These are phyloP conservation scores for Sesbania bispinosa DNA, from an alignment of 306 rosid genomes.

Conservation along the genomic window DNA sequence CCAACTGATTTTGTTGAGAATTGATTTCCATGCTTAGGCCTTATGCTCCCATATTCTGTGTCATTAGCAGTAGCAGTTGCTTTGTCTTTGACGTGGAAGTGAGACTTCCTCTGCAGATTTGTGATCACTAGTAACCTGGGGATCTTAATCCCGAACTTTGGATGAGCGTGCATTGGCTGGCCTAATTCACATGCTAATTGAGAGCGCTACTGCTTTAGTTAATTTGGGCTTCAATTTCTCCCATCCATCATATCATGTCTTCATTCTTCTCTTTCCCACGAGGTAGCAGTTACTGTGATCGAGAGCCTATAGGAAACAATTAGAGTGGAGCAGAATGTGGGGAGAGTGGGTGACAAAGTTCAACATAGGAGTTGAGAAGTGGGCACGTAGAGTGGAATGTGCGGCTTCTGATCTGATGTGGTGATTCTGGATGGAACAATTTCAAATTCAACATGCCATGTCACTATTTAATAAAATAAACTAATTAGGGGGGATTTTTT, in stretches of 20 bases:
- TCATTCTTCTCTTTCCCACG: not conserved
- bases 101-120: conserved; percentile 30
- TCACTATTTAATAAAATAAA: no score
- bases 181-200: no score
- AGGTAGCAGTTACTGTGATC: conserved; percentile 25
- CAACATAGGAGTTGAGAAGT: not conserved
- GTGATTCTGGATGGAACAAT: no score
- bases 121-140: conserved; percentile 30
- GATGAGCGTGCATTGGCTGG: conserved; percentile 3
- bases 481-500: no score
- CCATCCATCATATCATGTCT: no score
- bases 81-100: conserved; percentile 12
- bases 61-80: not conserved
- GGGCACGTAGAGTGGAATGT: no score
- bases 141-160: conserved; percentile 33
- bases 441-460: no score
- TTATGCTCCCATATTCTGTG: no score
- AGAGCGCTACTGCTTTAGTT: no score
- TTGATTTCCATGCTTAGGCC: not conserved
- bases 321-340: not conserved
- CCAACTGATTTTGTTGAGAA: conserved; percentile 8
- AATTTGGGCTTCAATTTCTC: no score
- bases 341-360: conserved; percentile 10
- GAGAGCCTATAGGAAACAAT: no score
- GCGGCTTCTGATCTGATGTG: no score